Evolutionary conservation across 2,329 filamentous ascomycete genomes (phyloP), one percentile per base, ranked within the genome.

Genomic region (Coleophoma cylindrospora): DNA sequence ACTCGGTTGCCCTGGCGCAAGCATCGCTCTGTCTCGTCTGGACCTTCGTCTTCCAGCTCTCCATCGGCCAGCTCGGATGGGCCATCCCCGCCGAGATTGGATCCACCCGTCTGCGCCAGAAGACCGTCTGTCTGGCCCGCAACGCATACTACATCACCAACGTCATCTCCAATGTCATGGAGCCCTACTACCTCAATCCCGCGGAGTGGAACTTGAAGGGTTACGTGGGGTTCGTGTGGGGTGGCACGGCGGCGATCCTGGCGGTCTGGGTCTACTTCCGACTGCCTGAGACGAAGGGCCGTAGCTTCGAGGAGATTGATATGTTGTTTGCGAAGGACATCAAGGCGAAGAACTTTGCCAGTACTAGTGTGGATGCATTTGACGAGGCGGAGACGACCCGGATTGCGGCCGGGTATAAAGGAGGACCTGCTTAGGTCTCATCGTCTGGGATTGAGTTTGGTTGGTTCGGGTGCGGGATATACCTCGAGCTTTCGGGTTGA

Each of bases 191-290:
- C 69, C 60, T 77, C 15, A 75, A 74, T 57, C 71, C 70, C 0
- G 63, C 64, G 0, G 72, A 70, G 3, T 74, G 72, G 66, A 70
- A 72, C 55, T 71, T 72, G 68, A 72, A 63, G 57, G 77, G 74
- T 61, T 73, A 64, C 67, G 70, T 63, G 47, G 79, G 67, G 5
- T 72, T 72, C 40, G 61, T 74, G 40, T 73, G 64, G 61, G 67
- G 64, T 17, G 67, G 63, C 2, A 61, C 70, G 45, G 68, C 70
- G 54, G 57, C 70, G 15, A 34, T 65, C 2, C 67, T 68, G 21
- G 56, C 68, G 1, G 56, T 61, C 1, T 74, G 72, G 56, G 67
- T 69, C 5, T 67, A 58, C 53, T 67, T 66, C 50, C 68, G 61
- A 49, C 57, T 68, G 8, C 69, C 69, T 27, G 73, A 75, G 57